phyloP scores from a whole-genome alignment of 768 basidiomycete species.

The Lactifluus piperatus region DNA sequence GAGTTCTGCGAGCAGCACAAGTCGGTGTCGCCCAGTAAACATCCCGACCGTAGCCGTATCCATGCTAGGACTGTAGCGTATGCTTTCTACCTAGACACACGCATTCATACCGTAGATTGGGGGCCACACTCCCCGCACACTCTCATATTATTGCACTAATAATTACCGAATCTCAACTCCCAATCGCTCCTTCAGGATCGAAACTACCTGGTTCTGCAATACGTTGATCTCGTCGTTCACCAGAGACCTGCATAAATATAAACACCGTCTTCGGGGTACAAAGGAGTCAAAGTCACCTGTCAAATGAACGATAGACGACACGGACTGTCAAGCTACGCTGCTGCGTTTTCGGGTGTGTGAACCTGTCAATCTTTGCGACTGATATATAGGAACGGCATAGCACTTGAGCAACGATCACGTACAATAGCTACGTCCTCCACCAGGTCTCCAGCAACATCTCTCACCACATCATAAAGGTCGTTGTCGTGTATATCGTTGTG shows the following conservation, averaged over 20 bases:
- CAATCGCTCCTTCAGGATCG: slow-evolving; percentile 49
- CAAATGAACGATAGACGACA: slow-evolving; percentile 95
- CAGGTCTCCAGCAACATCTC: slow-evolving; percentile 87
- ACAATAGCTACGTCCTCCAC: slow-evolving; percentile 88
- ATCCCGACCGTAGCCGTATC: slow-evolving; percentile 25
- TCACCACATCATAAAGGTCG: slow-evolving; percentile 91
- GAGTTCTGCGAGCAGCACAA: slow-evolving; percentile 89
- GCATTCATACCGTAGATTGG: slow-evolving; percentile 25
- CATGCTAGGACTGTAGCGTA: slow-evolving; percentile 4
- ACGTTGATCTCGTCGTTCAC: slow-evolving; percentile 84
- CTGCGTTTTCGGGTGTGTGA: slow-evolving; percentile 80
- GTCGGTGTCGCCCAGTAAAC: slow-evolving; percentile 87
- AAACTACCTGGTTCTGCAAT: slow-evolving; percentile 58
- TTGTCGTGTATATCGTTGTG: slow-evolving; percentile 70
- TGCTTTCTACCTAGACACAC: slow-evolving; percentile 1
- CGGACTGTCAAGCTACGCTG: slow-evolving; percentile 79
- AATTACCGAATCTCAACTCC: slow-evolving; percentile 84
- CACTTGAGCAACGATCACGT: slow-evolving; percentile 21
- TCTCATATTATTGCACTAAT: slow-evolving; percentile 29
- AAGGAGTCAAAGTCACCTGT: slow-evolving; percentile 46
- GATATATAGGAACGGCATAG: slow-evolving; percentile 1
- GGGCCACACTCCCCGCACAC: slow-evolving; percentile 22
- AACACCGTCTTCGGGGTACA: neutral
- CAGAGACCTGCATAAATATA: slow-evolving; percentile 48
- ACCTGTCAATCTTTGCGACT: slow-evolving; percentile 73